Evolutionary conservation across 2,329 filamentous ascomycete genomes (phyloP).

Genomic region (Paraphoma sp.): DNA sequence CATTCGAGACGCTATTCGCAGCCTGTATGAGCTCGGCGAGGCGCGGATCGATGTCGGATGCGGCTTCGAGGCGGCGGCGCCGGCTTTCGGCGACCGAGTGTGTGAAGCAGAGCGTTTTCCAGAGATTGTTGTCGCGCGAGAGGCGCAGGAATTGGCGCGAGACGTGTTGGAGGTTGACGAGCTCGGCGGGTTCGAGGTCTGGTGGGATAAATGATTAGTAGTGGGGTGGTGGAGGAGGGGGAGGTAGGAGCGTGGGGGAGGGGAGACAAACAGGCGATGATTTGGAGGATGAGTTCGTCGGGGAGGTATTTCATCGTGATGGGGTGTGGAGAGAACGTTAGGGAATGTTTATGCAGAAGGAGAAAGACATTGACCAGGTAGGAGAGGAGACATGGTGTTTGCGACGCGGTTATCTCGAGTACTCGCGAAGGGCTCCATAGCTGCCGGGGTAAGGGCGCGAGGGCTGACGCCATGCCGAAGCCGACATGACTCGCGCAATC

Average conservation of each 20-base stretch:
- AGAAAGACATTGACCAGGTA: neutral
- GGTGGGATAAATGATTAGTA: constrained; percentile 18
- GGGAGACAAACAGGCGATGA: constrained; percentile 49
- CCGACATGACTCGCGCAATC: constrained; percentile 19
- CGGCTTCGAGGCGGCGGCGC: constrained; percentile 50
- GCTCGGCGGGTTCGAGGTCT: constrained; percentile 70
- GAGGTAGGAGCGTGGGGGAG: constrained; percentile 2
- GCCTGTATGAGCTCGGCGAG: constrained; percentile 52
- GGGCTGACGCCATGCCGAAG: constrained; percentile 25
- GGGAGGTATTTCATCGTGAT: constrained; percentile 35
- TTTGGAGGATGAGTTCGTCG: constrained; percentile 52
- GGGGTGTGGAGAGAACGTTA: neutral
- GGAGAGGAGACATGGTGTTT: constrained; percentile 8
- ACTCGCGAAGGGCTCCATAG: constrained; percentile 12
- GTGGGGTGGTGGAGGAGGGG: constrained; percentile 7
- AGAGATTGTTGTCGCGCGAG: constrained; percentile 76
- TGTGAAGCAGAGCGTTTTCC: constrained; percentile 77
- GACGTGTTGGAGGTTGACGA: constrained; percentile 72
- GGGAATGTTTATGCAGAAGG: neutral
- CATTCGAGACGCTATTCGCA: constrained; percentile 41
- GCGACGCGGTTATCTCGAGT: constrained; percentile 18
- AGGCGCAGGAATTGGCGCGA: constrained; percentile 70
- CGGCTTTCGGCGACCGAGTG: constrained; percentile 72
- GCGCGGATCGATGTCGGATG: constrained; percentile 49
- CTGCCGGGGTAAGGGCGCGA: constrained; percentile 15